Conservation (phyloP, 2,329 filamentous ascomycete genomes). For the Cladorrhinum sp. region DNA sequence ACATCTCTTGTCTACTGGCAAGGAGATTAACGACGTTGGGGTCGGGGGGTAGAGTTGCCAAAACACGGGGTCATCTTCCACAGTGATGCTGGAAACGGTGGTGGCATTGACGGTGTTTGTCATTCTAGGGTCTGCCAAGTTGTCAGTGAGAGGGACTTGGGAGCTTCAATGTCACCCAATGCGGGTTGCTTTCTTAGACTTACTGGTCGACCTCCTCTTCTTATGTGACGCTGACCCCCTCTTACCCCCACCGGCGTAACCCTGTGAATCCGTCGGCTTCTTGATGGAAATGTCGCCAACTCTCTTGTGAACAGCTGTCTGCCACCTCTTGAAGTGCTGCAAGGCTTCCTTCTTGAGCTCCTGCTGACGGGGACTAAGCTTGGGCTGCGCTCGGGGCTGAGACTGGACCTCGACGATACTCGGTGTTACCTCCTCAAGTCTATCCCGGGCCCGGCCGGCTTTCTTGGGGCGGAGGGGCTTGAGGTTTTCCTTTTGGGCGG, state of each 20-base stretch:
- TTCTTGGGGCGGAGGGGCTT: conserved; percentile 21
- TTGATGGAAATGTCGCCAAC: conserved; percentile 64
- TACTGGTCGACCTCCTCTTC: conserved; percentile 19
- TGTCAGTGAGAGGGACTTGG: conserved; percentile 21
- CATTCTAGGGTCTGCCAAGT: conserved; percentile 31
- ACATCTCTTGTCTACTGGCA: conserved; percentile 59
- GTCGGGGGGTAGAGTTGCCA: conserved; percentile 55
- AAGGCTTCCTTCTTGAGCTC: conserved; percentile 69
- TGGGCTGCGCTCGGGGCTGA: conserved; percentile 32
- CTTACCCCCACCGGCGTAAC: conserved; percentile 14
- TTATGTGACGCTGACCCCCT: conserved; percentile 24
- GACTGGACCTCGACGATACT: background rate
- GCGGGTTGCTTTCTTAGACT: background rate
- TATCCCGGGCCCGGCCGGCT: conserved; percentile 14
- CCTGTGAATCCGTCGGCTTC: conserved; percentile 37
- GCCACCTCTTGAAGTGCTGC: conserved; percentile 77
- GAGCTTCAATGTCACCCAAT: background rate
- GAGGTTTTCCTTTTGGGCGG: conserved; percentile 22
- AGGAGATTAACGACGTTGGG: conserved; percentile 56
- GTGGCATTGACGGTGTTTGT: background rate
- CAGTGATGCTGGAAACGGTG: conserved; percentile 31
- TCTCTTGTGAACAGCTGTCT: conserved; percentile 64
- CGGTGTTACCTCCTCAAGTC: conserved; percentile 5
- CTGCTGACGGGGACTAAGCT: conserved; percentile 34
- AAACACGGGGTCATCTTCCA: conserved; percentile 48